phyloP scores from a whole-genome alignment of 2,329 filamentous ascomycete genomes.

The Aureobasidium sp. region DNA sequence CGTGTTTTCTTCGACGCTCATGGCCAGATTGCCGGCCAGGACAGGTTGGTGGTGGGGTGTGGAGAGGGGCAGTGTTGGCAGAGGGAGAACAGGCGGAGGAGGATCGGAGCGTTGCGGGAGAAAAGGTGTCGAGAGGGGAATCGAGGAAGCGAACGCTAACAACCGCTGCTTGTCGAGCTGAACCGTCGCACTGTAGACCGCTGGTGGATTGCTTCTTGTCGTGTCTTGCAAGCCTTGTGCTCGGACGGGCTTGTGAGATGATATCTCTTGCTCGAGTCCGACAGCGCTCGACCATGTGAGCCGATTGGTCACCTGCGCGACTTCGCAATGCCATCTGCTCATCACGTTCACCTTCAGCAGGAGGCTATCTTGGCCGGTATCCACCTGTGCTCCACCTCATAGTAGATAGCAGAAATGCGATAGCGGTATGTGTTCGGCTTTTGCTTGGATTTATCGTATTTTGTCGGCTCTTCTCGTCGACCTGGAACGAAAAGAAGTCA shows the following conservation, averaged over 20 bases:
- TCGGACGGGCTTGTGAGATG: neutral
- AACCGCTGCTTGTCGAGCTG: neutral
- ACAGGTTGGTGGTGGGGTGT: conserved; percentile 13
- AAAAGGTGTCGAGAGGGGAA: conserved; percentile 8
- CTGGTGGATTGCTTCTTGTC: neutral
- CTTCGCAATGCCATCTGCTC: conserved; percentile 3
- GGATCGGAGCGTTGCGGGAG: conserved; percentile 8
- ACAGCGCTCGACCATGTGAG: conserved; percentile 7
- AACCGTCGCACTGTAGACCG: conserved; percentile 1
- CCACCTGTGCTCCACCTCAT: conserved; percentile 7
- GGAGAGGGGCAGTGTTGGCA: conserved; percentile 32
- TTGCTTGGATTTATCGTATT: neutral
- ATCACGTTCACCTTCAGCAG: conserved; percentile 7
- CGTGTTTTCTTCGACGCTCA: conserved; percentile 11
- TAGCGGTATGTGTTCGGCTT: neutral
- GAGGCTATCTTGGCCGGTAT: neutral
- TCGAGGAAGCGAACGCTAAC: conserved; percentile 1
- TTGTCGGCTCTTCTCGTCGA: neutral
- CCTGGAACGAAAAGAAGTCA: neutral
- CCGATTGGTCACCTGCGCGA: conserved; percentile 11
- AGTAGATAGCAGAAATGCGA: neutral
- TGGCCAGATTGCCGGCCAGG: neutral
- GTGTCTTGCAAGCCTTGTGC: neutral
- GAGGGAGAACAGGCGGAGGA: conserved; percentile 1
- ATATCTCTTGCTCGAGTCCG: conserved; percentile 6